phyloP scores from a whole-genome alignment of 164 flowering plant species.

The Berberis vulgaris region DNA sequence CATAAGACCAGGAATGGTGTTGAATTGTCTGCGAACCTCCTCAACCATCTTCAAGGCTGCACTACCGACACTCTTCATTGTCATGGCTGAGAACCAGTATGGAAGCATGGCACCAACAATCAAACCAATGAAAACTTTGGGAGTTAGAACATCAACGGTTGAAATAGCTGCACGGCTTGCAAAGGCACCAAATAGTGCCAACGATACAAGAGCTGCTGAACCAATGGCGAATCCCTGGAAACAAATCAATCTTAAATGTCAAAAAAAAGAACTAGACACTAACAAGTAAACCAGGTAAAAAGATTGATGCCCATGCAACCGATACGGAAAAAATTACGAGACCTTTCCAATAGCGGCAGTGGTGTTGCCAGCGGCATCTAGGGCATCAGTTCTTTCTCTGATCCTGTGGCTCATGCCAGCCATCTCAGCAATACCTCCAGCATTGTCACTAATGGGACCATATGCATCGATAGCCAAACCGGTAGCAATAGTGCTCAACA shows the following conservation, averaged over 20 bases:
- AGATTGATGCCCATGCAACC: background rate
- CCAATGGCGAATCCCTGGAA: slow-evolving; percentile 80
- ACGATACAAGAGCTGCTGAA: slow-evolving; percentile 77
- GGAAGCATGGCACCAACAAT: slow-evolving; percentile 91
- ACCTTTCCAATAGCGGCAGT: slow-evolving; percentile 92
- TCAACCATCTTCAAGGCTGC: slow-evolving; percentile 90
- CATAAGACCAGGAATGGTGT: slow-evolving; percentile 77
- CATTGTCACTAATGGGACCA: slow-evolving; percentile 88
- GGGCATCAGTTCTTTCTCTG: slow-evolving; percentile 84
- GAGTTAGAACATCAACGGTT: slow-evolving; percentile 60
- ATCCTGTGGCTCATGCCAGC: slow-evolving; percentile 84
- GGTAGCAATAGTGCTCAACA: slow-evolving; percentile 77
- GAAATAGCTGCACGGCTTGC: slow-evolving; percentile 59
- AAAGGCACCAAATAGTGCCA: slow-evolving; percentile 79
- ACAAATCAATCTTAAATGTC: slow-evolving; percentile 1
- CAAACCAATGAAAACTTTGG: slow-evolving; percentile 72
- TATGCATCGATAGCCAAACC: slow-evolving; percentile 84
- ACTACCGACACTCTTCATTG: slow-evolving; percentile 84
- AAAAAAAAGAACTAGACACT: background rate
- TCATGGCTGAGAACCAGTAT: slow-evolving; percentile 87
- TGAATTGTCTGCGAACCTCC: slow-evolving; percentile 85
- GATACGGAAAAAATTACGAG: background rate
- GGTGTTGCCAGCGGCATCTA: slow-evolving; percentile 86
- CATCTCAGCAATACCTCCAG: slow-evolving; percentile 93
- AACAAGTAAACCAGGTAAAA: background rate